Conservation (phyloP, 257 asterid genomes). For the Solanum megistacrolobum region DNA sequence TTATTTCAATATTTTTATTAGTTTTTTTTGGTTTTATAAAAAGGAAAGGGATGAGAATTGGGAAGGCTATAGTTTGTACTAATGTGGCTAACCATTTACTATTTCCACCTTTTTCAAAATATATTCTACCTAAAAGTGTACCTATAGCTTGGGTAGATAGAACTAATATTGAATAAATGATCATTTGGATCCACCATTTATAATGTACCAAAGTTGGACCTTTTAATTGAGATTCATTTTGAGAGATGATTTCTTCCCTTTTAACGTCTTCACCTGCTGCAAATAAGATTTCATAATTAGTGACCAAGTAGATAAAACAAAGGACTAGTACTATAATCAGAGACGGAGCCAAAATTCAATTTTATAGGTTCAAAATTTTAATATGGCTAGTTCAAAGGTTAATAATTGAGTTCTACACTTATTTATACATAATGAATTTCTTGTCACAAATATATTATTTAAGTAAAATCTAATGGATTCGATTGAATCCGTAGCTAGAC, state of each 20-base stretch:
- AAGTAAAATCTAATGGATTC: too few species aligned
- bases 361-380: too few species aligned
- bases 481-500: not conserved
- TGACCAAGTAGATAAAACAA: not conserved
- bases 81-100: conserved; percentile 66
- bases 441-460: too few species aligned
- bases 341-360: too few species aligned
- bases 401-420: not conserved
- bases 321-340: not conserved
- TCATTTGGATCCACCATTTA: conserved; percentile 56
- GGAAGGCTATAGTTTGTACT: conserved; percentile 50
- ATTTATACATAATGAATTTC: too few species aligned
- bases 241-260: not conserved
- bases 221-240: not conserved
- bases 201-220: not conserved
- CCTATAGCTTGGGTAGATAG: conserved; percentile 49
- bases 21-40: conserved; percentile 6
- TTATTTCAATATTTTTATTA: not conserved
- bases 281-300: not conserved
- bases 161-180: conserved; percentile 26
- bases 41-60: conserved; percentile 54
- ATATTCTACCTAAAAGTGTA: conserved; percentile 47
- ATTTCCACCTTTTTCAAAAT: conserved; percentile 63
- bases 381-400: not conserved
- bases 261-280: not conserved